Conservation (phyloP, 176 grass and related monocot species). For the Poa annua region DNA sequence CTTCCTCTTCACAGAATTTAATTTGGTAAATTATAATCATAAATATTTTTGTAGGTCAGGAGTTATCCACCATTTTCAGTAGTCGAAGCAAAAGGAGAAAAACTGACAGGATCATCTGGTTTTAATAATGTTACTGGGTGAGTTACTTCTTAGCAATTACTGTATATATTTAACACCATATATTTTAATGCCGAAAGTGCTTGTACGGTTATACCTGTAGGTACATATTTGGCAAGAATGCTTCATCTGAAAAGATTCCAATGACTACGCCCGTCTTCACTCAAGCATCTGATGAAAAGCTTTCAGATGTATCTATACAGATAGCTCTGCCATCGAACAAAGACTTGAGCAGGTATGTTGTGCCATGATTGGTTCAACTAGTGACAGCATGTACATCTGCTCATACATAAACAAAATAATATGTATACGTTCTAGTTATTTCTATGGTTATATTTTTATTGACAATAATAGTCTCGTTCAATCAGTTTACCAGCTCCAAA, state of each 20-base stretch:
- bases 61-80: constrained; percentile 77
- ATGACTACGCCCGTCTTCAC: constrained; percentile 99
- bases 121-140: constrained; percentile 93
- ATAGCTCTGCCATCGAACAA: constrained; percentile 78
- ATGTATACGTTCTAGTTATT: background rate
- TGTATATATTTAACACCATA: background rate
- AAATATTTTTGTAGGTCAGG: constrained; percentile 62
- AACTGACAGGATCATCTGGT: constrained; percentile 85
- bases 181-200: constrained; percentile 21
- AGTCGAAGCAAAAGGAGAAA: constrained; percentile 91
- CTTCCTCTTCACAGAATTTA: background rate
- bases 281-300: constrained; percentile 65
- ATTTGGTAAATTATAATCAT: constrained; percentile 22
- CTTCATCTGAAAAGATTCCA: constrained; percentile 80
- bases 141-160: constrained; percentile 17
- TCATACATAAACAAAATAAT: background rate
- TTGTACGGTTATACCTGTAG: constrained; percentile 48
- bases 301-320: constrained; percentile 89
- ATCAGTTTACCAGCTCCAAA: constrained; percentile 76
- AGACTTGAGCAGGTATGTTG: constrained; percentile 59
- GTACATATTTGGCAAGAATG: constrained; percentile 96
- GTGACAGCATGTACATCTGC: background rate
- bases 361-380: background rate
- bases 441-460: constrained; percentile 12
- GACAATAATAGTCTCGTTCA: constrained; percentile 30